Conservation (phyloP, 2,329 filamentous ascomycete genomes). For the Spiromastix sp. region DNA sequence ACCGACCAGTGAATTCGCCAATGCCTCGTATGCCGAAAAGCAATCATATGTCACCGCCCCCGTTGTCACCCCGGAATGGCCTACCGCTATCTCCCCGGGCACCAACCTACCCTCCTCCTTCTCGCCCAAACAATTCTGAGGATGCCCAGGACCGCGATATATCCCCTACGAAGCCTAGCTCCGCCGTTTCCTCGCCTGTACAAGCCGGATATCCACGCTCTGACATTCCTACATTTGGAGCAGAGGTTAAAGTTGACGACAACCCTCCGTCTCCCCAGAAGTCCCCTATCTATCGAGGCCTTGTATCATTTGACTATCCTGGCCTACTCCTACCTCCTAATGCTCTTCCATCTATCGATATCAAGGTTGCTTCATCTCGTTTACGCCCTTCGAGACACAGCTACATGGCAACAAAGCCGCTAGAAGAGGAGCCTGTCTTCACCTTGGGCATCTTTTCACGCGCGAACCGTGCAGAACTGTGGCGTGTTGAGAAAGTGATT, state of each 20-base stretch:
- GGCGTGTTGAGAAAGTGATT: slow-evolving; percentile 90
- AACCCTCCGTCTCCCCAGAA: slow-evolving; percentile 26
- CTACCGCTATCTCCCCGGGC: slow-evolving; percentile 61
- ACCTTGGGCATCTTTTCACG: slow-evolving; percentile 77
- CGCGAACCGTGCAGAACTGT: slow-evolving; percentile 62
- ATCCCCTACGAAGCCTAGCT: slow-evolving; percentile 16
- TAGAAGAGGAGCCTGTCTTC: slow-evolving; percentile 89
- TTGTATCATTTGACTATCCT: slow-evolving; percentile 78
- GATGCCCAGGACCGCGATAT: slow-evolving; percentile 8
- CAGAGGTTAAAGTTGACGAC: slow-evolving; percentile 21
- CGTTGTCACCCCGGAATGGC: slow-evolving; percentile 53
- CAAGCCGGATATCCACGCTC: slow-evolving; percentile 10
- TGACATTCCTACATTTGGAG: slow-evolving; percentile 27
- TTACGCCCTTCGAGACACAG: slow-evolving; percentile 85
- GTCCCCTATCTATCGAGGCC: slow-evolving; percentile 59
- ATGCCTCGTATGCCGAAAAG: slow-evolving; percentile 47
- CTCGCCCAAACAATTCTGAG: neutral
- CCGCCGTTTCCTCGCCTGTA: slow-evolving; percentile 18
- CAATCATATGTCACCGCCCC: slow-evolving; percentile 43
- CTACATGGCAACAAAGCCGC: slow-evolving; percentile 64
- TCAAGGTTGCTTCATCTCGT: slow-evolving; percentile 87
- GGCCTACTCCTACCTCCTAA: slow-evolving; percentile 79
- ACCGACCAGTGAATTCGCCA: slow-evolving; percentile 50
- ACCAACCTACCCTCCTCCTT: slow-evolving; percentile 60
- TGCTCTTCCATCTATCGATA: slow-evolving; percentile 72